Conservation (phyloP, 208 protist genomes). For the Phytomonas sp. region DNA sequence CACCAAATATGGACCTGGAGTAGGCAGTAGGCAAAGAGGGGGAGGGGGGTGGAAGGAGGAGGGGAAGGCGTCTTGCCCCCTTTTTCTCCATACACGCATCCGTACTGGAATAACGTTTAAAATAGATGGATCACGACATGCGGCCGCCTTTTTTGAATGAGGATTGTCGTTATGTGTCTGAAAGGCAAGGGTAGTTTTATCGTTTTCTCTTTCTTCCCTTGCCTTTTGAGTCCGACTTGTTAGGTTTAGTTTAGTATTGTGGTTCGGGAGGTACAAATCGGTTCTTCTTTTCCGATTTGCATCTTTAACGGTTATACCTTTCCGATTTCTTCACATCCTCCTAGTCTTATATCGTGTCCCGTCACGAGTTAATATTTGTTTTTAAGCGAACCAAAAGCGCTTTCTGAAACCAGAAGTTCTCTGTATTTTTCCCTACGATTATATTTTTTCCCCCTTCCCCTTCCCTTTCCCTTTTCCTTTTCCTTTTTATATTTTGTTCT, state of each 20-base stretch:
- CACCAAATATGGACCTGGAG: slow-evolving; percentile 15
- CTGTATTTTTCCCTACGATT: background rate
- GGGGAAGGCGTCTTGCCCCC: background rate
- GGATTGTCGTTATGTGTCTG: background rate
- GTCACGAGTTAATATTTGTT: background rate
- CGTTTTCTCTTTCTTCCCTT: background rate
- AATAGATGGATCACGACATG: background rate
- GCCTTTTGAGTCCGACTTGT: background rate
- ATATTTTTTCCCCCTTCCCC: background rate
- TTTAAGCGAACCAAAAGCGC: background rate
- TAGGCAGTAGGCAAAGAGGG: too few relatives aligned
- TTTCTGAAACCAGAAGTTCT: background rate
- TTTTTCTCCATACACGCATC: background rate
- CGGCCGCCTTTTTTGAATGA: background rate
- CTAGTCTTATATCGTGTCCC: background rate
- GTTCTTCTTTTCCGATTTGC: background rate
- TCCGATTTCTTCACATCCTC: background rate
- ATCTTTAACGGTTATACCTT: background rate
- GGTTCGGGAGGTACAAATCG: background rate
- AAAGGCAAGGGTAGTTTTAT: background rate
- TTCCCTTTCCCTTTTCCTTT: too few relatives aligned
- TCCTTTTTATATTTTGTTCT: background rate
- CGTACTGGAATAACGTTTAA: background rate
- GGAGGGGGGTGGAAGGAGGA: background rate
- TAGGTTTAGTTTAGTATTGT: background rate